A percentile compares a stretch with the other conserved stretches of the same genome.
Conservation (phyloP, 805 yeast species). For the Lachancea quebecensis region DNA sequence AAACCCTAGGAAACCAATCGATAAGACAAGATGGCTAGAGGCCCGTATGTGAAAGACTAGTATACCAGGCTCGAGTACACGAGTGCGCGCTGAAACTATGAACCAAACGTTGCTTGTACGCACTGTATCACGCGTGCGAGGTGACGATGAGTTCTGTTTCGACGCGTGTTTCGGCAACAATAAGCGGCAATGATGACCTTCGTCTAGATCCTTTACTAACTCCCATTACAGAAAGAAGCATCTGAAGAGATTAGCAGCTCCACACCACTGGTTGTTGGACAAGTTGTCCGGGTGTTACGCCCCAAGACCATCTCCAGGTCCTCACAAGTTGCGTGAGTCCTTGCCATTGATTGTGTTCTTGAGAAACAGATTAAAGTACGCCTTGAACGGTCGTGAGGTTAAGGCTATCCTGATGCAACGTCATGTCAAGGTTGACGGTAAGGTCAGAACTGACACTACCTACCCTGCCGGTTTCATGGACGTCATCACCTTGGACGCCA, state of each 20-base stretch:
- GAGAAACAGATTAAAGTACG: constrained; percentile 98
- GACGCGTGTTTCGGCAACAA: no score
- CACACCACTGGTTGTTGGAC: constrained; percentile 99
- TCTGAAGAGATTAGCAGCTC: constrained; percentile 99
- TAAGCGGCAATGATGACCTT: no score
- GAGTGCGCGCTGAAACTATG: not conserved
- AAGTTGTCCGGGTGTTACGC: constrained; percentile 99
- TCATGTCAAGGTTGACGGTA: constrained; percentile 97
- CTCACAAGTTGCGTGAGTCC: constrained; percentile 98
- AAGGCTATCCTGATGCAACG: constrained; percentile 97
- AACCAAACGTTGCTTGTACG: not conserved
- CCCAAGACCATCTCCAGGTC: constrained; percentile 99
- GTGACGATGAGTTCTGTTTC: no score
- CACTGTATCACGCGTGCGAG: no score
- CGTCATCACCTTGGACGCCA: constrained; percentile 93
- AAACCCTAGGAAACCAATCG: constrained; percentile 15
- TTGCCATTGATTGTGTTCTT: constrained; percentile 94
- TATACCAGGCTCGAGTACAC: not conserved
- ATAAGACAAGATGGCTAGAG: constrained; percentile 59
- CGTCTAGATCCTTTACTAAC: not conserved
- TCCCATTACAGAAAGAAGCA: constrained; percentile 76
- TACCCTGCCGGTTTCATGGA: constrained; percentile 99
- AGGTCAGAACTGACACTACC: constrained; percentile 98
- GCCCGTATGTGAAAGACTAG: constrained; percentile 46
- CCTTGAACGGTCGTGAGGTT: constrained; percentile 97